phyloP scores from a whole-genome alignment of 75 land plant genomes.

The Azolla pinnata region DNA sequence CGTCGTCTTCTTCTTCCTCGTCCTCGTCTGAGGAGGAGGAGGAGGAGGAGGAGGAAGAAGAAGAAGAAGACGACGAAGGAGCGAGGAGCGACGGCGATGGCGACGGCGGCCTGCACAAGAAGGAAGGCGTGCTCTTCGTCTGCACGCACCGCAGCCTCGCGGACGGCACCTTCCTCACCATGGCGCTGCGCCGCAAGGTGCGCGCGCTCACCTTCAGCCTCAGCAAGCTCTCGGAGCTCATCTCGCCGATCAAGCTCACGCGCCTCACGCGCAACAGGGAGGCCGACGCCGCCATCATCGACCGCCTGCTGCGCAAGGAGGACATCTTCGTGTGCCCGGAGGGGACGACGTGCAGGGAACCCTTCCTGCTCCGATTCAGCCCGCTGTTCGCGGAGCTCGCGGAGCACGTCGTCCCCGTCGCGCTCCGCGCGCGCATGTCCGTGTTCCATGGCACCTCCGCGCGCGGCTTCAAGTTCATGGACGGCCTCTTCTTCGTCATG shows the following conservation, averaged over 20 bases:
- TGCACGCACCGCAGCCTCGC: slow-evolving; percentile 87
- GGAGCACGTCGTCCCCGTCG: slow-evolving; percentile 55
- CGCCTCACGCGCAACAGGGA: slow-evolving; percentile 5
- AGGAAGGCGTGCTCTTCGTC: slow-evolving; percentile 66
- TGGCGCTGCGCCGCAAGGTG: slow-evolving; percentile 65
- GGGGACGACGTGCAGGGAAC: slow-evolving; percentile 47
- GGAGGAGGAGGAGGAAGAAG: no score
- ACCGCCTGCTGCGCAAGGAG: not conserved
- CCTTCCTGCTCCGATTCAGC: slow-evolving; percentile 35
- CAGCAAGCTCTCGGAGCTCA: slow-evolving; percentile 20
- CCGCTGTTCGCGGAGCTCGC: slow-evolving; percentile 37
- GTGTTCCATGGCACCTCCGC: slow-evolving; percentile 70
- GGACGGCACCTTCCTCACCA: slow-evolving; percentile 68
- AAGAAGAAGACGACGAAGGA: no score
- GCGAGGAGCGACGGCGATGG: not conserved
- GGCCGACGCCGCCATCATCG: not conserved
- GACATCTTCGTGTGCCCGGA: slow-evolving; percentile 38
- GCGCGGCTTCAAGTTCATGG: slow-evolving; percentile 57
- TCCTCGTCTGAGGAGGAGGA: not conserved
- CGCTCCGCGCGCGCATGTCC: slow-evolving; percentile 47
- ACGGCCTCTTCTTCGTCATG: slow-evolving; percentile 75
- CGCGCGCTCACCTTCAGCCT: slow-evolving; percentile 85
- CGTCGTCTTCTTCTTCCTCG: no score
- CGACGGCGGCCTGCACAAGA: slow-evolving; percentile 12
- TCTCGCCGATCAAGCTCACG: not conserved